Percentiles rank a stretch among this genome's conserved stretches.
Conservation (phyloP, 2,329 filamentous ascomycete species). For the Pleoardoris graminearum region DNA sequence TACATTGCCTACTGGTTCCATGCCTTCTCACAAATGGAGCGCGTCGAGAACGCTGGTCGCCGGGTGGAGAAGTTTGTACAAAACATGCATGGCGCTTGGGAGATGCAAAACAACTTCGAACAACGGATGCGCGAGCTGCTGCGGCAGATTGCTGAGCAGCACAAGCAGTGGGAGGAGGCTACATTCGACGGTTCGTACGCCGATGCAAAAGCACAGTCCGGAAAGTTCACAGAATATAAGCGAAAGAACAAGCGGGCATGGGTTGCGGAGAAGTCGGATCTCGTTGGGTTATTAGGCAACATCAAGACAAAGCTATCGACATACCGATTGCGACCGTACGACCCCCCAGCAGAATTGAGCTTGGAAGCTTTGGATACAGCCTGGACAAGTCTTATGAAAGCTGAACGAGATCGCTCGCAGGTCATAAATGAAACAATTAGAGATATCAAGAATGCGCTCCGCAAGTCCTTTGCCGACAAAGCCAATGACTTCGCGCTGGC, state of each 20-base stretch:
- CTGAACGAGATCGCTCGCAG: constrained; percentile 87
- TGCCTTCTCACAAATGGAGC: constrained; percentile 98
- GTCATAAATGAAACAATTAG: constrained; percentile 97
- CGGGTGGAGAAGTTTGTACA: constrained; percentile 98
- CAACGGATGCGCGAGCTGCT: constrained; percentile 84
- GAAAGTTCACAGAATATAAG: constrained; percentile 86
- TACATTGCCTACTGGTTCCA: constrained; percentile 99
- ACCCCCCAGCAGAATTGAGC: constrained; percentile 81
- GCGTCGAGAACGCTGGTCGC: constrained; percentile 94
- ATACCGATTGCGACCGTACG: constrained; percentile 87
- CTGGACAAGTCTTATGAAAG: constrained; percentile 77
- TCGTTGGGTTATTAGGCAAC: constrained; percentile 90
- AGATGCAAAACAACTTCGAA: constrained; percentile 98
- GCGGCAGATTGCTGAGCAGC: constrained; percentile 72
- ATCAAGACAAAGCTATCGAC: constrained; percentile 99
- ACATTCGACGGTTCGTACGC: constrained; percentile 88
- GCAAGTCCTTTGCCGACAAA: constrained; percentile 93
- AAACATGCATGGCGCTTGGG: constrained; percentile 99
- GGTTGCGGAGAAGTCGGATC: constrained; percentile 97
- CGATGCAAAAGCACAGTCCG: constrained; percentile 86
- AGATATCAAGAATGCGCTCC: constrained; percentile 95
- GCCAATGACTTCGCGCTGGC: constrained; percentile 97
- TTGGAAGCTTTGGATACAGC: constrained; percentile 80
- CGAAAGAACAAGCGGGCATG: constrained; percentile 86
- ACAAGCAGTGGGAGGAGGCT: constrained; percentile 74